Conservation (phyloP, 129 eudicot species). For the Escallonia rubra region DNA sequence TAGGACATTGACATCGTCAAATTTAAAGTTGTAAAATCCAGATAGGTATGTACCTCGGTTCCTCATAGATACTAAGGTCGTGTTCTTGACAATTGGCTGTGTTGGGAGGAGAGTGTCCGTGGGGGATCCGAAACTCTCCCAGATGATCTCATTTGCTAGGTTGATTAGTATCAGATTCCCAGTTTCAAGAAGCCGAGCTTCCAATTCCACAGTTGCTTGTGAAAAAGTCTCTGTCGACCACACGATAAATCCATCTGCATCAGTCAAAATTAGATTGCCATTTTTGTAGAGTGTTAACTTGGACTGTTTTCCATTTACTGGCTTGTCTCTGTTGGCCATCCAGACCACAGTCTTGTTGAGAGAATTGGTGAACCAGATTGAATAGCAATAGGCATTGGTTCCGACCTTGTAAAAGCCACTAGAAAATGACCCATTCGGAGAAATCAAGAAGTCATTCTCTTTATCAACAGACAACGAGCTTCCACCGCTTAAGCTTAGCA, state of each 20-base stretch:
- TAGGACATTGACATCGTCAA: not conserved
- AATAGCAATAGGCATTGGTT: not conserved
- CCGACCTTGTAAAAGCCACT: not conserved
- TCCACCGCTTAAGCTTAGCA: not conserved
- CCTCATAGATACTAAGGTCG: not conserved
- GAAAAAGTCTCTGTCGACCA: not conserved
- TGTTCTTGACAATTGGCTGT: not conserved
- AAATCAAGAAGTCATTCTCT: not conserved
- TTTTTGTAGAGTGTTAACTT: not conserved
- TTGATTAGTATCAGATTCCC: not conserved
- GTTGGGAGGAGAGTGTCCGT: not conserved
- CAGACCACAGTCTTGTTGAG: not conserved
- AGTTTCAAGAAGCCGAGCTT: not conserved
- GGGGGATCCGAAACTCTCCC: not conserved
- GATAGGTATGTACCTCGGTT: not conserved
- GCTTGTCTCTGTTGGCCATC: not conserved
- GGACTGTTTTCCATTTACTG: not conserved
- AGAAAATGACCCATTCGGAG: not conserved
- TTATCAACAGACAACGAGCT: not conserved
- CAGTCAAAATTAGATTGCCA: not conserved
- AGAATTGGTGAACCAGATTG: not conserved
- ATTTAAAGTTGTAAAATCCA: not conserved
- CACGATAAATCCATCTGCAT: not conserved
- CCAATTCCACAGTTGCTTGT: not conserved
- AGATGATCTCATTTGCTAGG: not conserved